Evolutionary conservation across 805 yeast genomes (phyloP), one percentile per base, ranked within the genome.

Genomic region (Kluyveromyces starmeri): DNA sequence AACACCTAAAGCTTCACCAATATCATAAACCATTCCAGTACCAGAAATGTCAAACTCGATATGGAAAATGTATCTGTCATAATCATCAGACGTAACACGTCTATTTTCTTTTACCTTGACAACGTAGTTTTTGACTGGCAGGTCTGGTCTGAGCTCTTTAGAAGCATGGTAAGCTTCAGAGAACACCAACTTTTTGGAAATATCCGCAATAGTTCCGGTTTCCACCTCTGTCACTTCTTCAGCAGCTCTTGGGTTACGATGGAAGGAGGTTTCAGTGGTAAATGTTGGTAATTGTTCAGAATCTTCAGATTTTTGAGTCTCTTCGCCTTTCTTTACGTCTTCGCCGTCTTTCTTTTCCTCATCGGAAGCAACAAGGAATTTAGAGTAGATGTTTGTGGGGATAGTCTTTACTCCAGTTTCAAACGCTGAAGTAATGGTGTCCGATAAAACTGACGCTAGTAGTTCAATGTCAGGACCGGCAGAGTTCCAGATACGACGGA

Each of bases 1-100:
- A 40, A 89, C 74, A 52, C 97, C 97, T 41, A 89, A 73, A 14
- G 97, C 96, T 68, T 89, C 97, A 57, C 97, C 97, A 53, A 89
- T 85, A 44, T 79, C 92, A 57, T 89, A 89, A 32, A 75, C 83
- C 54, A 89, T 68, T 17, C 94, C 96, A 23, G 96, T 86, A 35
- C 94, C 94, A 29, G 86, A 62, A 53, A 79, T 73, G 56, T 89
- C 97, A 47, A 89, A 85, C 64, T 89, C 97, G 47, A 89, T 81
- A 55, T 89, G 95, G 84, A 89, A 89, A 50, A 89, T 88, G 62
- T 89, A 83, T 66, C 97, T 83, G 42, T 83, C 84, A 61, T 89
- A 89, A 50, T 83, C 88, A 23, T 50, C 53, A 5, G 97, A 96
- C 13, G 97, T 89, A 42, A 89, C 80, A 51, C 97, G 75, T 65